A percentile compares a stretch with the other conserved stretches of the same genome.
These are phyloP conservation scores for Verticillium tricorpus DNA, from an alignment of 2,329 filamentous ascomycete genomes.

Conservation along the genomic window DNA sequence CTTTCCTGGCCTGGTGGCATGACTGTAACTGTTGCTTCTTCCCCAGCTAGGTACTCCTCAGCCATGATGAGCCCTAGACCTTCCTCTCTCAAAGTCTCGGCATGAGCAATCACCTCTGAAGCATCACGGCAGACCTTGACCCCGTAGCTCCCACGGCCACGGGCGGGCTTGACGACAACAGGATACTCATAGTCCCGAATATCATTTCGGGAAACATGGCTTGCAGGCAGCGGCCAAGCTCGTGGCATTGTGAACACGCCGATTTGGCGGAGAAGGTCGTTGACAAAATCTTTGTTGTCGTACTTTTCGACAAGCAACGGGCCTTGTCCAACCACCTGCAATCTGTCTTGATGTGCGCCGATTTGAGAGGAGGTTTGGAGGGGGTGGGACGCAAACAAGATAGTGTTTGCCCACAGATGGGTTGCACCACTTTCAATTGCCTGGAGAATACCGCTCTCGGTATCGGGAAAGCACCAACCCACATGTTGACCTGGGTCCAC, in stretches of 20 bases:
- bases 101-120: constrained; percentile 27
- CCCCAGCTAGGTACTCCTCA: constrained; percentile 41
- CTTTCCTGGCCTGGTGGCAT: constrained; percentile 36
- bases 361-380: constrained; percentile 35
- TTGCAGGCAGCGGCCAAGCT: constrained; percentile 24
- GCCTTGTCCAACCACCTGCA: constrained; percentile 40
- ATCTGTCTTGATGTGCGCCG: constrained; percentile 17
- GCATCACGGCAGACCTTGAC: constrained; percentile 38
- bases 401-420: constrained; percentile 46
- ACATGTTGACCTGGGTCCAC: constrained; percentile 24
- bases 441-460: constrained; percentile 32
- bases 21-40: constrained; percentile 46
- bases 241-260: constrained; percentile 34
- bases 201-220: background rate
- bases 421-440: constrained; percentile 36
- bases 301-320: constrained; percentile 41
- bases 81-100: constrained; percentile 26
- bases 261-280: constrained; percentile 31
- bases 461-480: constrained; percentile 39
- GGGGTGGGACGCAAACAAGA: constrained; percentile 42
- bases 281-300: constrained; percentile 46
- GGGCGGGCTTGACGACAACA: constrained; percentile 42
- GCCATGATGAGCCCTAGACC: constrained; percentile 32
- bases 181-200: constrained; percentile 20
- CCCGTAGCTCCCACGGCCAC: constrained; percentile 44